These are phyloP conservation scores for Kluyveromyces sp. DNA, from an alignment of 1,139 yeast genomes.

Conservation along the genomic window DNA sequence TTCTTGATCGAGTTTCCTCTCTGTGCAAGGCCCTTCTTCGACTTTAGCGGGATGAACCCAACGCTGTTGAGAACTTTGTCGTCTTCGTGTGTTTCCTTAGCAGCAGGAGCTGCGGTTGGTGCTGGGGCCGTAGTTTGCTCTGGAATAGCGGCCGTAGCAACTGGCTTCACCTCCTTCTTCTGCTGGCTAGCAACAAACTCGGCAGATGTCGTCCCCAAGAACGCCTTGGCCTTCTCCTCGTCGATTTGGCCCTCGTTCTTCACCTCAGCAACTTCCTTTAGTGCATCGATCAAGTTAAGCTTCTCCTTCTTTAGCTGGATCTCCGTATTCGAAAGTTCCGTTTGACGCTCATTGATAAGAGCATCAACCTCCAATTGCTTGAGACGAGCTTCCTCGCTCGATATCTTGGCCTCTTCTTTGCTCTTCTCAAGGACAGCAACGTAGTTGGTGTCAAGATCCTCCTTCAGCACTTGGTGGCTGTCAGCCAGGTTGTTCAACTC, in stretches of 20 bases:
- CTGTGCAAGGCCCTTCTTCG: background rate
- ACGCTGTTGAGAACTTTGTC: too few relatives aligned
- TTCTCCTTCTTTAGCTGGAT: slow-evolving; percentile 23
- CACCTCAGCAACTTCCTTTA: slow-evolving; percentile 22
- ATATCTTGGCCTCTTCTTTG: slow-evolving; percentile 24
- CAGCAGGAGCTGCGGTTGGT: background rate
- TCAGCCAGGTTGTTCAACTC: slow-evolving; percentile 15
- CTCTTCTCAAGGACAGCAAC: slow-evolving; percentile 20
- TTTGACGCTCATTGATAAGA: slow-evolving; percentile 25
- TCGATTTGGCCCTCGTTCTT: slow-evolving; percentile 24
- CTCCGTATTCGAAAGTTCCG: slow-evolving; percentile 24
- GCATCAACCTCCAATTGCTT: slow-evolving; percentile 28
- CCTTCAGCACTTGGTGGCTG: slow-evolving; percentile 14
- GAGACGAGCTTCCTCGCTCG: slow-evolving; percentile 26
- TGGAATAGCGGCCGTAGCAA: slow-evolving; percentile 1
- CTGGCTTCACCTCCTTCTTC: slow-evolving; percentile 8
- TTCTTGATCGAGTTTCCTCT: background rate
- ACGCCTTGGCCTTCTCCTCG: slow-evolving; percentile 23
- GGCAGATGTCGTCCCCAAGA: slow-evolving; percentile 25
- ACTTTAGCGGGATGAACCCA: background rate
- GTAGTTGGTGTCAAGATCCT: slow-evolving; percentile 15
- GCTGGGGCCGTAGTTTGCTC: background rate
- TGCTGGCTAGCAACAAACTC: slow-evolving; percentile 18
- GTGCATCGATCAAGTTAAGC: slow-evolving; percentile 19
- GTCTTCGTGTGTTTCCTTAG: background rate